These are phyloP conservation scores for Hyaloperonospora brassicae DNA, from an alignment of 352 stramenopile genomes.

Conservation along the genomic window DNA sequence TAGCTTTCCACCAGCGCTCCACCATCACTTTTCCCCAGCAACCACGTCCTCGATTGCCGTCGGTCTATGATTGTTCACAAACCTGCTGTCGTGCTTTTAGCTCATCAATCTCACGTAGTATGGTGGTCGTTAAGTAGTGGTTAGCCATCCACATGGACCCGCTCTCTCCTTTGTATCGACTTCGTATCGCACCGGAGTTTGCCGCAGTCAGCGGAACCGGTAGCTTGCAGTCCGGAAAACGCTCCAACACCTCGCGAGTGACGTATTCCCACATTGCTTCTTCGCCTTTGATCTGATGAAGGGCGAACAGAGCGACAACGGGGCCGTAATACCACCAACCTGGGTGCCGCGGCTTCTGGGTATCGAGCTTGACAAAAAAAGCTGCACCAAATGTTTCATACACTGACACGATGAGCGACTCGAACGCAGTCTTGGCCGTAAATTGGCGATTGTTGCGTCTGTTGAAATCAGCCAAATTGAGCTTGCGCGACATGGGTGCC, in stretches of 20 bases:
- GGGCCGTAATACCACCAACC: slow-evolving; percentile 48
- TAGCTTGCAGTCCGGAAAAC: slow-evolving; percentile 42
- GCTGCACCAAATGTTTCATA: slow-evolving; percentile 26
- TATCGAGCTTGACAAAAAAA: slow-evolving; percentile 46
- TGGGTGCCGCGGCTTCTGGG: slow-evolving; percentile 22
- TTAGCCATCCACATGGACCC: slow-evolving; percentile 27
- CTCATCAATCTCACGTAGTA: slow-evolving; percentile 14
- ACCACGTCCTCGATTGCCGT: neutral
- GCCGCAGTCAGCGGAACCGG: slow-evolving; percentile 26
- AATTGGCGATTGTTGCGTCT: slow-evolving; percentile 31
- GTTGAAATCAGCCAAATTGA: slow-evolving; percentile 7
- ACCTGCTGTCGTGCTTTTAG: slow-evolving; percentile 9
- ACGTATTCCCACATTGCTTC: slow-evolving; percentile 33
- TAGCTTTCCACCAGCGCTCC: no score
- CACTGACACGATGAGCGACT: slow-evolving; percentile 24
- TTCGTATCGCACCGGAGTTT: slow-evolving; percentile 25
- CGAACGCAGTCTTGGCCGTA: slow-evolving; percentile 27
- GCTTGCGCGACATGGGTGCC: slow-evolving; percentile 18
- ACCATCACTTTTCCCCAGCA: no score
- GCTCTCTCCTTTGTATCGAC: slow-evolving; percentile 10
- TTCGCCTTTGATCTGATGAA: slow-evolving; percentile 23
- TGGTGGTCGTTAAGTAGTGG: slow-evolving; percentile 6
- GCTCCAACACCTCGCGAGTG: slow-evolving; percentile 19
- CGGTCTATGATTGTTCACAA: neutral
- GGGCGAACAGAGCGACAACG: slow-evolving; percentile 30